A percentile compares a stretch with the other conserved stretches of the same genome.
These are phyloP conservation scores for Ulvella scutata DNA, from an alignment of 139 green algal species.

Conservation along the genomic window DNA sequence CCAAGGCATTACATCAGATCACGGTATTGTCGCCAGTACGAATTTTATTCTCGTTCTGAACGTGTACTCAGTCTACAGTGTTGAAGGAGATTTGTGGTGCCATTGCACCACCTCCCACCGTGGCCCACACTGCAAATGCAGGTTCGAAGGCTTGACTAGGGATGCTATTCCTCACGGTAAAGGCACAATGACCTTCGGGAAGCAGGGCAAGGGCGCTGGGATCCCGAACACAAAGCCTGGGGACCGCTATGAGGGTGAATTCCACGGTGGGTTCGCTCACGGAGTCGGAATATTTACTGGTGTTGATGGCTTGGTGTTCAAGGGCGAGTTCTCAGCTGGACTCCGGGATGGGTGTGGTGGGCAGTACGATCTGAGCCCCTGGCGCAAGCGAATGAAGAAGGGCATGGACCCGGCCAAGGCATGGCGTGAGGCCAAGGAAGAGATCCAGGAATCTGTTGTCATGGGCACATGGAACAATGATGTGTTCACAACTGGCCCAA, in stretches of 20 bases:
- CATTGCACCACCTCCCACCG: too few relatives aligned
- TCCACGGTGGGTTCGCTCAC: constrained; percentile 65
- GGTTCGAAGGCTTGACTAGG: constrained; percentile 68
- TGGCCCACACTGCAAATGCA: constrained; percentile 20
- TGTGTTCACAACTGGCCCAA: constrained; percentile 24
- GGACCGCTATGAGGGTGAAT: constrained; percentile 69
- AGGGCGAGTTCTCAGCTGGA: constrained; percentile 62
- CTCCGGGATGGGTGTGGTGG: constrained; percentile 52
- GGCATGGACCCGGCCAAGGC: constrained; percentile 26
- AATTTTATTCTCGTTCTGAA: too few relatives aligned
- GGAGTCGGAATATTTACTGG: constrained; percentile 64
- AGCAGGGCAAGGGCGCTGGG: constrained; percentile 46
- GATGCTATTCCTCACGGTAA: constrained; percentile 62
- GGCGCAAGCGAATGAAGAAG: background rate
- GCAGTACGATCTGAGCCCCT: constrained; percentile 3
- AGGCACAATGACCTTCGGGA: constrained; percentile 68
- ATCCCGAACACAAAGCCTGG: background rate
- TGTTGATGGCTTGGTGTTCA: constrained; percentile 44
- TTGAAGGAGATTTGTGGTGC: too few relatives aligned
- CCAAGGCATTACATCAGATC: background rate
- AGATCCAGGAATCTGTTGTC: constrained; percentile 22
- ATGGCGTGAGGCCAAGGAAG: constrained; percentile 24
- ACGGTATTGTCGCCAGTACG: background rate
- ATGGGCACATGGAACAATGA: constrained; percentile 41
- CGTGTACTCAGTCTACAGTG: too few relatives aligned